phyloP scores from a whole-genome alignment of 1,284 basidiomycete species.

The Rhodotorula mucilaginosa region DNA sequence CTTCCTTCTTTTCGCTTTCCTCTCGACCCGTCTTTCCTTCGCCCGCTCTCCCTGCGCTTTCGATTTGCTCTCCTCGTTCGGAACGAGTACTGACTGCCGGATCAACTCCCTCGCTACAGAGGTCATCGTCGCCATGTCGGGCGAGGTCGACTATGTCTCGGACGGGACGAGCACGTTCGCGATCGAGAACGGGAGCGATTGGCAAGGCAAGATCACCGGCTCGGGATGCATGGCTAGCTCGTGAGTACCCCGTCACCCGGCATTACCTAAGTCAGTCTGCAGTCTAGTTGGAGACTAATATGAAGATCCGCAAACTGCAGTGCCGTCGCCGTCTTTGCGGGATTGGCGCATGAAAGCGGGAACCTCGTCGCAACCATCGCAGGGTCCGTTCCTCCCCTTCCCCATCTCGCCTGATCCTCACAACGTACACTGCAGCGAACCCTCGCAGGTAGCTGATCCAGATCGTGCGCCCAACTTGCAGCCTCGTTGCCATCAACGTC shows the following conservation, averaged over 20 bases:
- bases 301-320: slow-evolving; percentile 7
- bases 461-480: slow-evolving; percentile 45
- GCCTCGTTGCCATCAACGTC: slow-evolving; percentile 75
- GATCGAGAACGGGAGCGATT: slow-evolving; percentile 70
- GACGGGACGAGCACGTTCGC: slow-evolving; percentile 70
- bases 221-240: slow-evolving; percentile 86
- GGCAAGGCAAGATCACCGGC: slow-evolving; percentile 80
- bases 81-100: not conserved
- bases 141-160: slow-evolving; percentile 78
- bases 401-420: too few relatives aligned
- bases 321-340: slow-evolving; percentile 61
- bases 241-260: slow-evolving; percentile 50
- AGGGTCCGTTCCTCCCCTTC: slow-evolving; percentile 57
- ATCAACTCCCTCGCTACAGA: slow-evolving; percentile 52
- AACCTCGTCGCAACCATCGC: slow-evolving; percentile 70
- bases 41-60: not conserved
- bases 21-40: not conserved
- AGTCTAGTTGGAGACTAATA: too few relatives aligned
- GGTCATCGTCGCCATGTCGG: slow-evolving; percentile 79
- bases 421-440: too few relatives aligned
- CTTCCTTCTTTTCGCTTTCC: not conserved
- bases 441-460: not conserved
- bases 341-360: slow-evolving; percentile 48
- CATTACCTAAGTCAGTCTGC: too few relatives aligned
- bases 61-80: not conserved